Conservation (phyloP, 177 flowering plant species). For the Tripterygium wilfordii region DNA sequence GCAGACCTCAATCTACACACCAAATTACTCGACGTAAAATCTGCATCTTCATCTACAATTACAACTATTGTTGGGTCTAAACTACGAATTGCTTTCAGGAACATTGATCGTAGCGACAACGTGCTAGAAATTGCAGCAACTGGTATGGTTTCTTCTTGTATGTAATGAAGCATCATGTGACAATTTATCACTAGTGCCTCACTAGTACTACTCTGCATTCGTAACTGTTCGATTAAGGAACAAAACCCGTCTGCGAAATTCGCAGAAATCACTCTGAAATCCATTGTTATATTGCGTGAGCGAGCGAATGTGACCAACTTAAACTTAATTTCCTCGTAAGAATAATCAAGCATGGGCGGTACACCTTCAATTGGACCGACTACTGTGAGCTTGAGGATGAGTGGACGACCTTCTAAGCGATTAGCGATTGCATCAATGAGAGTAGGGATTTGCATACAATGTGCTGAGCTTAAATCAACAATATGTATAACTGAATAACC, state of each 20-base stretch:
- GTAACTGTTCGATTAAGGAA: constrained; percentile 53
- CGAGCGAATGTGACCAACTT: constrained; percentile 68
- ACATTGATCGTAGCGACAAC: constrained; percentile 36
- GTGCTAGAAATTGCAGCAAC: constrained; percentile 9
- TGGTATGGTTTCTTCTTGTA: constrained; percentile 60
- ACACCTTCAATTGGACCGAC: constrained; percentile 32
- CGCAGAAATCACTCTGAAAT: constrained; percentile 58
- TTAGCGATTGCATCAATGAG: constrained; percentile 69
- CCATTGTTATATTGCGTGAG: constrained; percentile 56
- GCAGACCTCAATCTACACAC: constrained; percentile 71
- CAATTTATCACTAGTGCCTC: constrained; percentile 81
- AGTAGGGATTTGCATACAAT: constrained; percentile 97
- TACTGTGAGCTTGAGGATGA: constrained; percentile 66
- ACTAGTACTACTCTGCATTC: constrained; percentile 21
- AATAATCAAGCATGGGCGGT: constrained; percentile 66
- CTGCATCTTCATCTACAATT: constrained; percentile 85
- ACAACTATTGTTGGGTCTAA: constrained; percentile 65
- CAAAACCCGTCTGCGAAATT: constrained; percentile 63
- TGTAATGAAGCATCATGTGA: constrained; percentile 79
- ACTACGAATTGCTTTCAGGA: constrained; percentile 49
- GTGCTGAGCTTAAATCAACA: constrained; percentile 73
- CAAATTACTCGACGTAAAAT: constrained; percentile 62
- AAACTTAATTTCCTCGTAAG: constrained; percentile 72
- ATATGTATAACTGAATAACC: constrained; percentile 64
- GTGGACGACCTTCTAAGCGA: constrained; percentile 51